Evolutionary conservation across 1,284 basidiomycete species (phyloP).

Genomic region (Serendipita sp.): DNA sequence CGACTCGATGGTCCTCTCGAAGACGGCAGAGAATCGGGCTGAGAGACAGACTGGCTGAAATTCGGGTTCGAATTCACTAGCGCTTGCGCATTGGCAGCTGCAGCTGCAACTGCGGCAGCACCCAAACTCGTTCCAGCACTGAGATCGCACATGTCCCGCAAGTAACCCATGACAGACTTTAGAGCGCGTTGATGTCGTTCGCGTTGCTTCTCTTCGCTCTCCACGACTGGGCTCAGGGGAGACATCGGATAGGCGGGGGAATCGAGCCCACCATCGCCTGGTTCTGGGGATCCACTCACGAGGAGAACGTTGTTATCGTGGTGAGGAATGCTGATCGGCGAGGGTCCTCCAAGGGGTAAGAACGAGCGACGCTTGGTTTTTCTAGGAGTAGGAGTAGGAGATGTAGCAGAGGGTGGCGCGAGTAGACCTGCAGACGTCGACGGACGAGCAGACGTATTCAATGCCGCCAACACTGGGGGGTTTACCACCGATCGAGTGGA

Average conservation of each 20-base stretch:
- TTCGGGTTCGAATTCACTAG: constrained; percentile 1
- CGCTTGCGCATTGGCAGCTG: constrained; percentile 1
- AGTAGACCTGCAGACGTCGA: background rate
- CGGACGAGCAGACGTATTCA: background rate
- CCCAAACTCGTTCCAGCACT: constrained; percentile 20
- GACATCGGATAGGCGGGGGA: background rate
- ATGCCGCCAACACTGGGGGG: background rate
- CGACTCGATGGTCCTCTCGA: constrained; percentile 41
- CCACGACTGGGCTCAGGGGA: background rate
- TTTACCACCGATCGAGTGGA: background rate
- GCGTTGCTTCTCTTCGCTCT: constrained; percentile 8
- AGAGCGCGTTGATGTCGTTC: constrained; percentile 51
- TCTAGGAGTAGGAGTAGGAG: background rate
- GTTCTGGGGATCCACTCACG: background rate
- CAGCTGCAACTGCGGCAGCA: background rate
- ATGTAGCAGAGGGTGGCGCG: background rate
- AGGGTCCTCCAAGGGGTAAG: constrained; percentile 23
- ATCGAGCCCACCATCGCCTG: background rate
- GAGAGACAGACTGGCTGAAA: constrained; percentile 14
- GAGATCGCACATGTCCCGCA: constrained; percentile 89
- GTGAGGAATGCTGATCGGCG: constrained; percentile 33
- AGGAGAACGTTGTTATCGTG: background rate
- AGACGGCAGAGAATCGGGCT: constrained; percentile 22
- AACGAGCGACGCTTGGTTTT: constrained; percentile 2
- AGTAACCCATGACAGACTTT: constrained; percentile 84